Evolutionary conservation across 148 eudicot genomes (phyloP).

Genomic region (Chenopodium berlandieri): DNA sequence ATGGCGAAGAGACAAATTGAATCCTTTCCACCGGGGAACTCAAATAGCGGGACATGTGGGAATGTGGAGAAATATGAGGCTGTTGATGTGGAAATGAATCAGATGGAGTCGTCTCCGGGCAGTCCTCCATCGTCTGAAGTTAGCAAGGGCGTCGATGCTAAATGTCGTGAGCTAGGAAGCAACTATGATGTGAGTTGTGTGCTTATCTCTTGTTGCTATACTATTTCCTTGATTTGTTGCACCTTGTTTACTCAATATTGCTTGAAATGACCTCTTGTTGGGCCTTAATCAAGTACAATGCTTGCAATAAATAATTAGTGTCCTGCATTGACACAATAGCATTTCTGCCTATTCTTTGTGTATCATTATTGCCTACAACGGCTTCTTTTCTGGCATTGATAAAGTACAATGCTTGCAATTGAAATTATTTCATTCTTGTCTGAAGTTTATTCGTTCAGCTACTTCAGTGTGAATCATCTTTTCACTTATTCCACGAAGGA

Average conservation of each 20-base stretch:
- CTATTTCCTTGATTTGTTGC: neutral
- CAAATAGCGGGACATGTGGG: conserved; percentile 25
- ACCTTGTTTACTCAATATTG: neutral
- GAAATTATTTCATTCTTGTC: neutral
- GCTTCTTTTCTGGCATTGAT: neutral
- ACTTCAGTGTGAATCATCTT: too few relatives aligned
- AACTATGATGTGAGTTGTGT: conserved; percentile 39
- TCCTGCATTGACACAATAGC: neutral
- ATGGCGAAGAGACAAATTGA: conserved; percentile 24
- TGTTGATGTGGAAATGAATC: conserved; percentile 41
- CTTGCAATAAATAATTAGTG: neutral
- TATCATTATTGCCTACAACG: neutral
- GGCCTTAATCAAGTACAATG: too few relatives aligned
- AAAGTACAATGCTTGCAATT: neutral
- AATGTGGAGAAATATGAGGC: conserved; percentile 22
- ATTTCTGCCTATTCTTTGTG: neutral
- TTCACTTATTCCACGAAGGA: too few relatives aligned
- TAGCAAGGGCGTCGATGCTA: conserved; percentile 27
- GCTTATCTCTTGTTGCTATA: neutral
- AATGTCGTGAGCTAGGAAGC: conserved; percentile 35
- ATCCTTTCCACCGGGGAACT: conserved; percentile 32
- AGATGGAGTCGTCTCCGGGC: conserved; percentile 44
- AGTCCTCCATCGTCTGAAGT: conserved; percentile 47
- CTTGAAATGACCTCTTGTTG: neutral
- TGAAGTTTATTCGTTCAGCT: too few relatives aligned